Percentiles rank a stretch among this genome's conserved stretches.
Conservation (phyloP, 371 early-diverging fungal species). For the Encephalitozoon intestinalis region DNA sequence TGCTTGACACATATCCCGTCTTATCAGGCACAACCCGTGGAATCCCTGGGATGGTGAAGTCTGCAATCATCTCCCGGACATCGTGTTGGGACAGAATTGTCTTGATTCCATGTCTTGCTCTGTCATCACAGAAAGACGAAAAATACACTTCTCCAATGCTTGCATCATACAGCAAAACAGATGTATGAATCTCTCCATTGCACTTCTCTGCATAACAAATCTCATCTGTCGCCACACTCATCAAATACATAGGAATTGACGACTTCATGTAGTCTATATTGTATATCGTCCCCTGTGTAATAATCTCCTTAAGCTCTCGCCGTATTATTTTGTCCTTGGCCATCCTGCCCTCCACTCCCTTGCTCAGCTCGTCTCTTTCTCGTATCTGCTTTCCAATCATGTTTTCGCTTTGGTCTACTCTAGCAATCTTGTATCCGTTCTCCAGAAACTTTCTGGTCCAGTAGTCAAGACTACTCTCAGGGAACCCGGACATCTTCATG, state of each 20-base stretch:
- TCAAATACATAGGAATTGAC: conserved; percentile 27
- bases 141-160: conserved; percentile 77
- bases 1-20: background rate
- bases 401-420: conserved; percentile 94
- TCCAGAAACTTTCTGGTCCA: conserved; percentile 93
- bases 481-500: conserved; percentile 99
- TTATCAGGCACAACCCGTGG: background rate
- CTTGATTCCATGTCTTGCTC: conserved; percentile 72
- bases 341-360: conserved; percentile 30
- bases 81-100: conserved; percentile 67
- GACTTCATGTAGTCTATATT: conserved; percentile 70
- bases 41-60: background rate
- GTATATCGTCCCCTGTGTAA: conserved; percentile 85
- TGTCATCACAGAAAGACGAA: conserved; percentile 72
- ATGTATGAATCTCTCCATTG: conserved; percentile 62
- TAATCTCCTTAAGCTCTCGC: conserved; percentile 79
- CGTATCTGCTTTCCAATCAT: conserved; percentile 84
- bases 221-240: conserved; percentile 64
- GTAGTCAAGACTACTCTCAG: conserved; percentile 79
- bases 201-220: conserved; percentile 54
- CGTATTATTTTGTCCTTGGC: conserved; percentile 75
- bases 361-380: conserved; percentile 64
- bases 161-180: conserved; percentile 82
- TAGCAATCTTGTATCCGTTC: conserved; percentile 86
- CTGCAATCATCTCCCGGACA: conserved; percentile 55